phyloP scores from a whole-genome alignment of 176 grass and related monocot genomes.

The Zoysia japonica region DNA sequence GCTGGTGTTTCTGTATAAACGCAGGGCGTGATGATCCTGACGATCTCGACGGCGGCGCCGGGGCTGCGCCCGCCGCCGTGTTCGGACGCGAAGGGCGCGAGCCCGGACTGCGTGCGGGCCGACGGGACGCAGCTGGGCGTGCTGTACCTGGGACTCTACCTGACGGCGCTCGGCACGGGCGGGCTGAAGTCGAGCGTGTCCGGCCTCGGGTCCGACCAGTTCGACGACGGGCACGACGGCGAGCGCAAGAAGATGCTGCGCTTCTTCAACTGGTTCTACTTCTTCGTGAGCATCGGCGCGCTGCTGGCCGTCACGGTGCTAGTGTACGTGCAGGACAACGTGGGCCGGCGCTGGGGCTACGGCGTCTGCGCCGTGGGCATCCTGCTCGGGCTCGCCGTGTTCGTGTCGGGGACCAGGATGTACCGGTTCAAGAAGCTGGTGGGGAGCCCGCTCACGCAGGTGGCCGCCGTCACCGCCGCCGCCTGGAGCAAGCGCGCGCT shows the following conservation, averaged over 20 bases:
- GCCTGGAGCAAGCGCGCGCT: conserved; percentile 68
- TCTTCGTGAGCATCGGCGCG: conserved; percentile 92
- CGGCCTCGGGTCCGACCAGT: conserved; percentile 92
- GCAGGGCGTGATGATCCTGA: conserved; percentile 80
- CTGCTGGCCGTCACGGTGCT: conserved; percentile 84
- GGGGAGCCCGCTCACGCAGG: conserved; percentile 87
- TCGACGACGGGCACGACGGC: conserved; percentile 66
- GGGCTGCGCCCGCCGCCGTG: conserved; percentile 62
- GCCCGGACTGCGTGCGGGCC: conserved; percentile 53
- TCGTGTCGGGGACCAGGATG: conserved; percentile 58
- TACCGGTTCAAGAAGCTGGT: conserved; percentile 94
- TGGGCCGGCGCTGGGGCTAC: conserved; percentile 68
- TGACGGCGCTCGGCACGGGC: conserved; percentile 86
- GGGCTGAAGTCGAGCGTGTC: conserved; percentile 97
- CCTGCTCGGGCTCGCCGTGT: conserved; percentile 56
- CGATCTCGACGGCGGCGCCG: conserved; percentile 69
- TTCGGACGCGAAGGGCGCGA: conserved; percentile 19
- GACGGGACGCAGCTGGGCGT: conserved; percentile 64
- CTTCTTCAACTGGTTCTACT: conserved; percentile 99
- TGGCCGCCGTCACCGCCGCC: conserved; percentile 56
- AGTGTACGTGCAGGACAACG: conserved; percentile 91
- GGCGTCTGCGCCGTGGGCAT: conserved; percentile 70
- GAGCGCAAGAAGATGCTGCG: conserved; percentile 74
- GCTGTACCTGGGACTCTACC: conserved; percentile 81
- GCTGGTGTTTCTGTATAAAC: not conserved